phyloP scores from a whole-genome alignment of 2,329 filamentous ascomycete species.

The Colletotrichum godetiae region DNA sequence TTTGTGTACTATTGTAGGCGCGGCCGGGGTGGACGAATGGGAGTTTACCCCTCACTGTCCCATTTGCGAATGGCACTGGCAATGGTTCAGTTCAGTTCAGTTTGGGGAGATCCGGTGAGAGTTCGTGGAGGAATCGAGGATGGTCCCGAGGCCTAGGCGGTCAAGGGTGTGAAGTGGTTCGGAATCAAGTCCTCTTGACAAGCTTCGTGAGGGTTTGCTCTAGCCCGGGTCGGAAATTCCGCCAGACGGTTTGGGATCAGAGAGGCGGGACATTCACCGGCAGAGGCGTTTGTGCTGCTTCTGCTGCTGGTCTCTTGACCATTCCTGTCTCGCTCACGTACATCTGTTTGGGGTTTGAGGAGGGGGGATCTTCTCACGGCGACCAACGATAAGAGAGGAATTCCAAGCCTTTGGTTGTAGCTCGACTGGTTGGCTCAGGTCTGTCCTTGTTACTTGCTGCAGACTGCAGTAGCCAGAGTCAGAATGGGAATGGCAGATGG shows the following conservation, averaged over 20 bases:
- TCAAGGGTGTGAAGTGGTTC: not conserved
- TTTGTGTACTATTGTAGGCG: not conserved
- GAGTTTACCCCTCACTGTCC: not conserved
- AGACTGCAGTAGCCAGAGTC: not conserved
- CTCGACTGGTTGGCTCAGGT: not conserved
- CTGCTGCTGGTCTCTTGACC: not conserved
- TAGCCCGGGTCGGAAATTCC: not conserved
- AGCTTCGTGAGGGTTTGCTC: not conserved
- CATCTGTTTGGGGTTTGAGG: not conserved
- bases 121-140: not conserved
- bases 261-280: not conserved
- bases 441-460: not conserved
- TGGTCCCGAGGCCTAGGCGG: not conserved
- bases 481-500: not conserved
- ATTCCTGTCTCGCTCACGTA: slow-evolving; percentile 2
- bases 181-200: not conserved
- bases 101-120: not conserved
- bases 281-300: not conserved
- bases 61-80: not conserved
- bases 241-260: not conserved
- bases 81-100: not conserved
- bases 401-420: not conserved
- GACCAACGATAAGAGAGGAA: slow-evolving; percentile 6
- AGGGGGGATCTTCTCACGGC: not conserved
- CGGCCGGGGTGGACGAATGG: not conserved